These are phyloP conservation scores for Chlorella sp. DNA, from an alignment of 139 green algal species.

Conservation along the genomic window DNA sequence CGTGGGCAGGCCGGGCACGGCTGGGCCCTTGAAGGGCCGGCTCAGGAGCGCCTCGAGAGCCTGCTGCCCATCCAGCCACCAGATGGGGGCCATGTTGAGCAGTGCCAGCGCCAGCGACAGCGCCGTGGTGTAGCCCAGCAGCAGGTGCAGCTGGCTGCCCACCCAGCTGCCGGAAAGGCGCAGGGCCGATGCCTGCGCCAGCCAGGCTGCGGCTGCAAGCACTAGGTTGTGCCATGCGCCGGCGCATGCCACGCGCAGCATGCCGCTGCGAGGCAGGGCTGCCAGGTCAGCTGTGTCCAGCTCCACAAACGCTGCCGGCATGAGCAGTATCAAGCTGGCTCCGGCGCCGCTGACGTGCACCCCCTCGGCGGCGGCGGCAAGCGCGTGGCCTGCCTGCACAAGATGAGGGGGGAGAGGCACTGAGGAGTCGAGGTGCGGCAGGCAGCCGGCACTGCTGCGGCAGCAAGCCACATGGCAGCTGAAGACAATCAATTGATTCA, in stretches of 20 bases:
- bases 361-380: constrained; percentile 54
- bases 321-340: constrained; percentile 45
- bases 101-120: constrained; percentile 53
- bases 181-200: constrained; percentile 3
- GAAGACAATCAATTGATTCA: background rate
- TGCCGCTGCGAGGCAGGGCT: background rate
- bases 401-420: too few relatives aligned
- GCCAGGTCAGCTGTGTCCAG: constrained; percentile 39
- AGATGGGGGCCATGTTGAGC: constrained; percentile 61
- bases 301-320: constrained; percentile 56
- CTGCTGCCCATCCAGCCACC: constrained; percentile 51
- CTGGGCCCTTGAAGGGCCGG: background rate
- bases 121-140: constrained; percentile 50
- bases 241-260: constrained; percentile 51
- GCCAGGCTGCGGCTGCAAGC: constrained; percentile 33
- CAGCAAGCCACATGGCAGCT: too few relatives aligned
- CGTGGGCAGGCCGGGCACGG: background rate
- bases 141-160: constrained; percentile 6
- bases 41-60: constrained; percentile 34
- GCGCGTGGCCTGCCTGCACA: constrained; percentile 47
- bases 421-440: too few relatives aligned
- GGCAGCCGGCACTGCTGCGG: background rate
- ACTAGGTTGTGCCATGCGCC: constrained; percentile 63
- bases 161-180: background rate
- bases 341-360: constrained; percentile 41